Evolutionary conservation across 495 filamentous ascomycete species (phyloP).

Genomic region (Tirmania nivea): DNA sequence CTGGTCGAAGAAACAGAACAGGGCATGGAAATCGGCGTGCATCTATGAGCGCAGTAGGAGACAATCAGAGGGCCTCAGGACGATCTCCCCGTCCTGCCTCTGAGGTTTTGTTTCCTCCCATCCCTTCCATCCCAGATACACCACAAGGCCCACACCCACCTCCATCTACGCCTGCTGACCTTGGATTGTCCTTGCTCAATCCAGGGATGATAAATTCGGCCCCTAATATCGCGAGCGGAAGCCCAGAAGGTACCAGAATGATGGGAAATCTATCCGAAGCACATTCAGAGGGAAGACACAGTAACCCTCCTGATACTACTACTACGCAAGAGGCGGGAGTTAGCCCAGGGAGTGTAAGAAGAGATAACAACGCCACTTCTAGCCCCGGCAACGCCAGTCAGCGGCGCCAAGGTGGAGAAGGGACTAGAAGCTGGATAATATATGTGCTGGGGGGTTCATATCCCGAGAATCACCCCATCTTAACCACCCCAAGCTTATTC

Average conservation of each 20-base stretch:
- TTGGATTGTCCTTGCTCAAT: neutral
- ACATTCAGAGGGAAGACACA: no score
- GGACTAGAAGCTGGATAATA: constrained; percentile 48
- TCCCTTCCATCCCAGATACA: neutral
- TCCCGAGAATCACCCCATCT: constrained; percentile 53
- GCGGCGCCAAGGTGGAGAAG: constrained; percentile 5
- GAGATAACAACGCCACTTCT: no score
- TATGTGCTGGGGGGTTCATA: constrained; percentile 60
- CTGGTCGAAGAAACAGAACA: constrained; percentile 29
- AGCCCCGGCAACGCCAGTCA: neutral
- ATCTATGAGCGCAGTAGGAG: constrained; percentile 24
- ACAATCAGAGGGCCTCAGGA: neutral
- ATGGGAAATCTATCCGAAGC: no score
- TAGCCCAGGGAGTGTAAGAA: no score
- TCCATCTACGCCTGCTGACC: neutral
- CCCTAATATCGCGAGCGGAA: no score
- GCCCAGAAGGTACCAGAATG: no score
- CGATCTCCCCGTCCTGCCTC: neutral
- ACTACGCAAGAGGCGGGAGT: no score
- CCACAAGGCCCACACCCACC: neutral
- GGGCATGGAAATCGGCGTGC: constrained; percentile 28
- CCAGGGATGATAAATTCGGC: neutral
- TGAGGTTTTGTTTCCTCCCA: constrained; percentile 19
- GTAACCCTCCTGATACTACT: no score
- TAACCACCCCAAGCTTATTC: constrained; percentile 55